Evolutionary conservation across 805 yeast species (phyloP).

Genomic region (Starmerella sp.): DNA sequence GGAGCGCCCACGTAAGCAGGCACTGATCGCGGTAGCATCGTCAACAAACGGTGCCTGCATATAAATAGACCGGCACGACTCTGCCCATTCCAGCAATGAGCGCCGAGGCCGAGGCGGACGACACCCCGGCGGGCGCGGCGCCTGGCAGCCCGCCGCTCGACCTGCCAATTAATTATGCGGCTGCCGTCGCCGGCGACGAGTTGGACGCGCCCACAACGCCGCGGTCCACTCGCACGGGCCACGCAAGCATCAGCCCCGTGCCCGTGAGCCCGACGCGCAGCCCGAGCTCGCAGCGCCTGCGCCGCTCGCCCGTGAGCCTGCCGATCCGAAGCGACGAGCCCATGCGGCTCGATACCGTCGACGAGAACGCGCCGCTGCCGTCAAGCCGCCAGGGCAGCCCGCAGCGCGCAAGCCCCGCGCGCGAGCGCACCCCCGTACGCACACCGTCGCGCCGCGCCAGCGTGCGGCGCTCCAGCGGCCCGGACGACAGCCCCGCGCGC

Average conservation of each 20-base stretch:
- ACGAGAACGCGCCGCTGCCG: not conserved
- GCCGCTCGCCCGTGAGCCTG: conserved; percentile 11
- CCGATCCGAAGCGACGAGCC: conserved; percentile 6
- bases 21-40: not conserved
- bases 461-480: not conserved
- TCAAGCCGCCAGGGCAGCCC: conserved; percentile 2
- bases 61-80: not conserved
- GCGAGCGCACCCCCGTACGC: not conserved
- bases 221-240: not conserved
- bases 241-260: not conserved
- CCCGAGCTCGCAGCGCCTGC: not conserved
- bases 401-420: conserved; percentile 3
- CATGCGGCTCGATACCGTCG: not conserved
- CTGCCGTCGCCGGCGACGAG: not conserved
- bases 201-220: not conserved
- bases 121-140: no score
- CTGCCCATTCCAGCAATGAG: no score
- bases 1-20: not conserved
- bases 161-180: no score
- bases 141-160: no score
- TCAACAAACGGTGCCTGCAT: not conserved
- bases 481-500: conserved; percentile 3
- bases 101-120: no score
- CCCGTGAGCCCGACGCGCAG: not conserved
- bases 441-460: not conserved